A percentile compares a stretch with the other conserved stretches of the same genome.
These are phyloP conservation scores for Irpex sp. DNA, from an alignment of 1,284 basidiomycete species.

Conservation along the genomic window DNA sequence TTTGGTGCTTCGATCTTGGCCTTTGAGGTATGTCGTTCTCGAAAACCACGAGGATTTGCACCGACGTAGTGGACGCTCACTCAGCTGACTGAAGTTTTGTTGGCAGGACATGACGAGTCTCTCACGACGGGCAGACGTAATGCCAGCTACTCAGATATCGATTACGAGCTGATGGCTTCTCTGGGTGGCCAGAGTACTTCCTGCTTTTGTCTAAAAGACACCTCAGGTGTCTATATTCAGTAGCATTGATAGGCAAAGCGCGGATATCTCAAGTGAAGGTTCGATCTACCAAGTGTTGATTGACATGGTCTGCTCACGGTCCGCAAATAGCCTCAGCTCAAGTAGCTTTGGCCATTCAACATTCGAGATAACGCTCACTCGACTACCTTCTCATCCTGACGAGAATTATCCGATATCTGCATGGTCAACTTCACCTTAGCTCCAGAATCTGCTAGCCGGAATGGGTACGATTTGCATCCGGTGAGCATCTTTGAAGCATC, in stretches of 20 bases:
- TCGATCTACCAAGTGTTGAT: background rate
- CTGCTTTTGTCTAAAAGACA: background rate
- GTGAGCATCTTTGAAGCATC: background rate
- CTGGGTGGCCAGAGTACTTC: background rate
- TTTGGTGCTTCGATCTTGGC: background rate
- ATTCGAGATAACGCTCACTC: background rate
- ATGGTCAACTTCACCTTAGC: conserved; percentile 7
- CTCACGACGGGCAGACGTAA: background rate
- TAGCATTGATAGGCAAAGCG: background rate
- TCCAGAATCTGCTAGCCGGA: background rate
- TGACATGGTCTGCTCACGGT: background rate
- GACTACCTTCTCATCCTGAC: background rate
- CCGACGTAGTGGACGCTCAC: background rate
- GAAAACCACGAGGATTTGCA: background rate
- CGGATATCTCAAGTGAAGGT: background rate
- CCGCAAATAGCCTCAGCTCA: background rate
- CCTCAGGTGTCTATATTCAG: background rate
- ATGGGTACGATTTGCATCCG: background rate
- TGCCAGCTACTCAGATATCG: background rate
- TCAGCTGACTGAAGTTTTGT: background rate
- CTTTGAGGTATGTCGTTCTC: background rate
- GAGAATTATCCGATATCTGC: conserved; percentile 14
- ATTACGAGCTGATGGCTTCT: background rate
- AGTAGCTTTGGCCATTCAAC: background rate
- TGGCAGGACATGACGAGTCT: background rate